phyloP scores from a whole-genome alignment of 164 flowering plant genomes.

The Dillenia turbinata region DNA sequence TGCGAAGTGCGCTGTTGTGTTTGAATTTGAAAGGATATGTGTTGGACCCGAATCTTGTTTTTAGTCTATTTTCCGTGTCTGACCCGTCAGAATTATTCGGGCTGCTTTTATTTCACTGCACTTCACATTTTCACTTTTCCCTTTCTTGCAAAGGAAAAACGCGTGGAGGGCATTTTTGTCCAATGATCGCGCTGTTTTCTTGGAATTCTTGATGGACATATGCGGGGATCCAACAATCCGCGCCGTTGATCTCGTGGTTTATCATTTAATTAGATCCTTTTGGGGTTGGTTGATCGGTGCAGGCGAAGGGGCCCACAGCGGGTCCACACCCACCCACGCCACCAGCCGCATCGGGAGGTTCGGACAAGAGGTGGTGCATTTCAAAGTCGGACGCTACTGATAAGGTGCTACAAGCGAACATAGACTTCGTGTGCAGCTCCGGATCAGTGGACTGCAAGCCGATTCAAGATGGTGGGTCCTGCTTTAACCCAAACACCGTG shows the following conservation, averaged over 20 bases:
- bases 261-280: background rate
- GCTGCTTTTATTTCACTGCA: too few relatives aligned
- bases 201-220: too few relatives aligned
- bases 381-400: slow-evolving; percentile 42
- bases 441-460: slow-evolving; percentile 62
- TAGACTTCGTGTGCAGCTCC: slow-evolving; percentile 64
- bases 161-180: background rate
- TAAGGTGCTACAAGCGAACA: slow-evolving; percentile 55
- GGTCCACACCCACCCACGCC: slow-evolving; percentile 10
- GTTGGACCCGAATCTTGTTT: too few relatives aligned
- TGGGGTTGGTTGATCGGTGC: background rate
- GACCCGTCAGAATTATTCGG: too few relatives aligned
- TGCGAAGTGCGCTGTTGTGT: too few relatives aligned
- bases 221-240: too few relatives aligned
- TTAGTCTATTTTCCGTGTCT: too few relatives aligned
- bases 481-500: slow-evolving; percentile 58
- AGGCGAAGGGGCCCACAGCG: slow-evolving; percentile 13
- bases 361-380: slow-evolving; percentile 62
- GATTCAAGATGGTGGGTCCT: slow-evolving; percentile 68
- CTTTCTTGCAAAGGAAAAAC: too few relatives aligned
- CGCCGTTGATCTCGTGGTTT: too few relatives aligned
- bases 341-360: slow-evolving; percentile 11
- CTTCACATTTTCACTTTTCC: background rate
- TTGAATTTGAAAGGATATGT: too few relatives aligned
- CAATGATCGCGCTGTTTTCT: background rate